A percentile compares a stretch with the other conserved stretches of the same genome.
These are phyloP conservation scores for Sclerotinia subarctica DNA, from an alignment of 2,329 filamentous ascomycete species.

Conservation along the genomic window DNA sequence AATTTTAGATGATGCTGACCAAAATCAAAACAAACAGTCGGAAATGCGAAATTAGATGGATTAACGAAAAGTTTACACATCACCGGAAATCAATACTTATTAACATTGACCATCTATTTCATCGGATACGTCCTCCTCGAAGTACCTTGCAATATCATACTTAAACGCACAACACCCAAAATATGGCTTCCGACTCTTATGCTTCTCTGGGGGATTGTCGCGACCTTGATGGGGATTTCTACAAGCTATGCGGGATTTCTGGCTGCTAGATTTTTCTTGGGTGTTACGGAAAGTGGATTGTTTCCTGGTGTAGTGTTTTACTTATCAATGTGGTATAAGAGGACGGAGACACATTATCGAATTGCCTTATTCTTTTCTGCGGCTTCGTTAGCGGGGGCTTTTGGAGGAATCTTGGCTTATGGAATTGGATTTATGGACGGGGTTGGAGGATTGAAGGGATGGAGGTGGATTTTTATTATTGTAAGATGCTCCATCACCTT, in stretches of 20 bases:
- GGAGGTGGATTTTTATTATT: slow-evolving; percentile 60
- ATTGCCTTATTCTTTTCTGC: slow-evolving; percentile 56
- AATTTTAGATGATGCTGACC: not conserved
- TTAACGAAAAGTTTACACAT: slow-evolving; percentile 51
- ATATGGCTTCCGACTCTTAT: slow-evolving; percentile 58
- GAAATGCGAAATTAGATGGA: slow-evolving; percentile 57
- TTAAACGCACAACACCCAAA: slow-evolving; percentile 57
- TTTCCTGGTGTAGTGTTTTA: slow-evolving; percentile 52
- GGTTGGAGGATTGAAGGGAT: slow-evolving; percentile 50
- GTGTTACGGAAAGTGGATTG: slow-evolving; percentile 54
- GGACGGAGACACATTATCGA: slow-evolving; percentile 52
- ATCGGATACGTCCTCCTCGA: slow-evolving; percentile 55
- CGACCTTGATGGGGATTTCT: slow-evolving; percentile 50
- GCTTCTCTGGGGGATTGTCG: slow-evolving; percentile 53
- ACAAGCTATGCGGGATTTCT: slow-evolving; percentile 51
- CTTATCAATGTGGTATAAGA: slow-evolving; percentile 52
- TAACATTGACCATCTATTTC: slow-evolving; percentile 65
- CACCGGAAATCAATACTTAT: slow-evolving; percentile 61
- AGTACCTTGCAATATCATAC: slow-evolving; percentile 60
- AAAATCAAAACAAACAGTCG: slow-evolving; percentile 45
- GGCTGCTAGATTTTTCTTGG: slow-evolving; percentile 53
- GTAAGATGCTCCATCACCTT: slow-evolving; percentile 38
- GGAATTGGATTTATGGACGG: slow-evolving; percentile 54
- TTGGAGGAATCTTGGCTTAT: slow-evolving; percentile 55
- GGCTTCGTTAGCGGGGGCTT: slow-evolving; percentile 53